Evolutionary conservation across 345 rosid species (phyloP), one percentile per base, ranked within the genome.

Genomic region (Salix caprea): DNA sequence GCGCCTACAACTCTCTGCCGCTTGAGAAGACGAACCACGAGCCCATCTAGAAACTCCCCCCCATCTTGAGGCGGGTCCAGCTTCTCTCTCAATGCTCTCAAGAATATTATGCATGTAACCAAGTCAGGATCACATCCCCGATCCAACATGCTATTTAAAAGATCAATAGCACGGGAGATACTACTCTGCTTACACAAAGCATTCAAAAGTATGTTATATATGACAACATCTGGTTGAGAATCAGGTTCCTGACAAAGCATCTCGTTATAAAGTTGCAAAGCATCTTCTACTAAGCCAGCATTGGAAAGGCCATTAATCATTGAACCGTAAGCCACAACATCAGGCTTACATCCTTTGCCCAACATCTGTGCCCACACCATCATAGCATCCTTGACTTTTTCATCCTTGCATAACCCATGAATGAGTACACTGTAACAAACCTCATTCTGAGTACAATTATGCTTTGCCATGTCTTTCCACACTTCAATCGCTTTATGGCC

Each of bases 291-390:
- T 1, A 80, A 88, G 34, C 97, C 92, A 58, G 79, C 74, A 81
- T 76, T 82, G 79, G 96, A 93, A 62, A 91, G 87, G 72, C 99
- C 99, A 76, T 89, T 88, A 78, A 96, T 93, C 89, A 96, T 86
- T 69, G 97, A 92, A 80, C 91, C 88, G 80, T 91, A 96, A 28
- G 95, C 86, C 77, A 96, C 90, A 39, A 85, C 89, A 82, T 96
- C 98, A 69, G 94, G 94, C 78, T 79, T 88, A 77, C 78, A 85
- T 81, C 98, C 99, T 52, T 81, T 81, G 28, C 81, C 83, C 77
- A 91, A 73, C 94, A 96, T 92, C 69, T 87, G 86, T 71, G 89
- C 83, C 99, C 99, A 96, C 36, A 86, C 81, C 80, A 82, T 88
- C 84, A 24, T 85, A 70, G 98, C 99, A 75, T 93, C 94, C 34